These are phyloP conservation scores for Eutypa lata DNA, from an alignment of 2,329 filamentous ascomycete species.

Conservation along the genomic window DNA sequence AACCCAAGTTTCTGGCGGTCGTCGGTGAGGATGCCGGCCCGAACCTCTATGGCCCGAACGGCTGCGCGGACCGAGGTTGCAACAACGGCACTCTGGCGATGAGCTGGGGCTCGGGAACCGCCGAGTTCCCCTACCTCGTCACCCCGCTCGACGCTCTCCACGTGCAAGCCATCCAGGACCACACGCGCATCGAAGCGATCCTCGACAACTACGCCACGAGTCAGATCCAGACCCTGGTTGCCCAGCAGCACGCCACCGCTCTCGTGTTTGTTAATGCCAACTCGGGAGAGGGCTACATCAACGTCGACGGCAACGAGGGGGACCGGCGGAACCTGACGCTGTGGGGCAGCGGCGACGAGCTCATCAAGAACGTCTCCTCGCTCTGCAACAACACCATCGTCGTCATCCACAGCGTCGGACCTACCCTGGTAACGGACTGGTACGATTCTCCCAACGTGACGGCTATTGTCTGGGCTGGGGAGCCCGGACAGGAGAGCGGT, in stretches of 20 bases:
- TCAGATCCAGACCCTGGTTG: constrained; percentile 59
- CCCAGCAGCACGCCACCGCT: constrained; percentile 62
- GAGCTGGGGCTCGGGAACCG: constrained; percentile 75
- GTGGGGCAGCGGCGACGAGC: constrained; percentile 76
- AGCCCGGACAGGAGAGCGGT: constrained; percentile 81
- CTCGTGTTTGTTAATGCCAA: constrained; percentile 90
- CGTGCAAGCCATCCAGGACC: constrained; percentile 57
- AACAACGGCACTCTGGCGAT: constrained; percentile 64
- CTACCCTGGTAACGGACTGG: constrained; percentile 74
- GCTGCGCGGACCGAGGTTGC: constrained; percentile 67
- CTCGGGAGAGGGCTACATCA: constrained; percentile 83
- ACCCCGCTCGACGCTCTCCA: constrained; percentile 71
- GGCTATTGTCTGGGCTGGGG: constrained; percentile 77
- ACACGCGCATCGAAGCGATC: constrained; percentile 61
- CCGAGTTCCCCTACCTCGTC: constrained; percentile 72
- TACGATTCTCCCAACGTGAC: constrained; percentile 75
- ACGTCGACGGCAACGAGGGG: constrained; percentile 76
- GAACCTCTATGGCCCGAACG: constrained; percentile 73
- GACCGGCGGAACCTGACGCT: constrained; percentile 91
- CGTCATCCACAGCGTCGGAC: constrained; percentile 80
- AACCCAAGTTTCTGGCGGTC: constrained; percentile 71
- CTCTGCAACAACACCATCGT: constrained; percentile 87
- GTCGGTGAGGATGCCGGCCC: constrained; percentile 81
- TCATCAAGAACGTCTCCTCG: constrained; percentile 77
- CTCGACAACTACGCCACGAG: constrained; percentile 61